Evolutionary conservation across 2,329 filamentous ascomycete genomes (phyloP), one percentile per base, ranked within the genome.

Genomic region (Phialophora verrucosa): DNA sequence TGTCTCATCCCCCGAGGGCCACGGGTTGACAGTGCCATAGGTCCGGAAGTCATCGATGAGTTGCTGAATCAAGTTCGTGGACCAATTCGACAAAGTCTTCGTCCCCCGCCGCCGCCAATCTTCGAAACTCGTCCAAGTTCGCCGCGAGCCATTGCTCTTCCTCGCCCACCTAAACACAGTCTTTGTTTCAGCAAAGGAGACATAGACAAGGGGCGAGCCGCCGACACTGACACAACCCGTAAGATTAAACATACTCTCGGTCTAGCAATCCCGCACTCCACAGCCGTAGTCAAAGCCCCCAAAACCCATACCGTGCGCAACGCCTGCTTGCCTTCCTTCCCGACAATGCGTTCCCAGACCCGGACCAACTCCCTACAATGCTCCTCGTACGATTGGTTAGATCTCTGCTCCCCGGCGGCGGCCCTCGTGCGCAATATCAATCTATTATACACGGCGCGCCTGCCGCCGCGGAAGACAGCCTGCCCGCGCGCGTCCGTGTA

Each of bases 241-340:
- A 35, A 35, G 25, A 31, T 57, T 32, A 29, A 27, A 25, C 51
- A 20, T 17, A 69, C 67, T 35, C 44, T 62, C 27, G 67, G 67
- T 38, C 64, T 62, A 14, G 67, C 67, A 51, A 69, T 69, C 5
- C 64, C 64, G 51, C 64, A 64, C 47, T 69, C 64, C 7, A 69
- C 64, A 14, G 67, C 67, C 4, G 67, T 69, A n/a, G 64, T 69
- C 62, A 69, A 57, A 4, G 67, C 64, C 5, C 53, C 67, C 31
- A 69, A 20, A 7, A 69, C 59, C 64, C 67, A 67, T 7, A 69
- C 67, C 27, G 64, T 66, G 53, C 67, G 58, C n/a, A 67, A 35
- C 4, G 49, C 63, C 54, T 27, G 6, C 42, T 66, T 56, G 3
- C 29, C 56, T 31, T 57, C 64, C 20, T 38, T 57, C 14, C 67